These are phyloP conservation scores for Ganoderma sinense DNA, from an alignment of 1,284 basidiomycete species.

Conservation along the genomic window DNA sequence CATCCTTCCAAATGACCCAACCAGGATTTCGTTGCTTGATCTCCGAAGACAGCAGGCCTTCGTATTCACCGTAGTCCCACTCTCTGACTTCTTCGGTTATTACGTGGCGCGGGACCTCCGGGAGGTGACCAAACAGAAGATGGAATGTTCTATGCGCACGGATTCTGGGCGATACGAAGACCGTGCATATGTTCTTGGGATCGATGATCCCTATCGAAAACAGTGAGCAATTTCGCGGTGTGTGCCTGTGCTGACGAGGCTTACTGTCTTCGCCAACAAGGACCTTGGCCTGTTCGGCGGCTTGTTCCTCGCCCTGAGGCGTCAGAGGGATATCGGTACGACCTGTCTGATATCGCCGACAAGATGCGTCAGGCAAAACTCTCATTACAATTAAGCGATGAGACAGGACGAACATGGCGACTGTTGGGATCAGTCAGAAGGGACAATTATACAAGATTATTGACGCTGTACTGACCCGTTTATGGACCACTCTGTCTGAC, in stretches of 20 bases:
- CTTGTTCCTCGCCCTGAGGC: slow-evolving; percentile 77
- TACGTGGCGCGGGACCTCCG: slow-evolving; percentile 57
- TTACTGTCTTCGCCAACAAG: slow-evolving; percentile 82
- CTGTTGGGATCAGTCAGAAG: slow-evolving; percentile 44
- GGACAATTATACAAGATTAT: slow-evolving; percentile 13
- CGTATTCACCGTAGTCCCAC: slow-evolving; percentile 94
- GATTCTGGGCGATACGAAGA: slow-evolving; percentile 84
- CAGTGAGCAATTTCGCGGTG: slow-evolving; percentile 15
- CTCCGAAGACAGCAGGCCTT: slow-evolving; percentile 80
- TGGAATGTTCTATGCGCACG: slow-evolving; percentile 89
- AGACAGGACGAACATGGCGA: slow-evolving; percentile 68
- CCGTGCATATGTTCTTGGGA: slow-evolving; percentile 79
- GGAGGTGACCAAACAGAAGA: slow-evolving; percentile 72
- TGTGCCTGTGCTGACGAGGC: slow-evolving; percentile 41
- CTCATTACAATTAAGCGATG: slow-evolving; percentile 1
- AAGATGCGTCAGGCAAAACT: slow-evolving; percentile 11
- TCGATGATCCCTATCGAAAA: slow-evolving; percentile 75
- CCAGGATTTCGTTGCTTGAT: slow-evolving; percentile 72
- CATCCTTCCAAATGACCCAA: slow-evolving; percentile 88
- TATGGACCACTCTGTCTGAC: slow-evolving; percentile 94
- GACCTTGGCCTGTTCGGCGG: slow-evolving; percentile 67
- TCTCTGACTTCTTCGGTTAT: slow-evolving; percentile 76
- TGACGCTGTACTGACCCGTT: slow-evolving; percentile 65
- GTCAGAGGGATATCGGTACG: slow-evolving; percentile 90
- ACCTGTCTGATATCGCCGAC: slow-evolving; percentile 72